Evolutionary conservation across 1,284 basidiomycete species (phyloP).

Genomic region (Pascua guehoae): DNA sequence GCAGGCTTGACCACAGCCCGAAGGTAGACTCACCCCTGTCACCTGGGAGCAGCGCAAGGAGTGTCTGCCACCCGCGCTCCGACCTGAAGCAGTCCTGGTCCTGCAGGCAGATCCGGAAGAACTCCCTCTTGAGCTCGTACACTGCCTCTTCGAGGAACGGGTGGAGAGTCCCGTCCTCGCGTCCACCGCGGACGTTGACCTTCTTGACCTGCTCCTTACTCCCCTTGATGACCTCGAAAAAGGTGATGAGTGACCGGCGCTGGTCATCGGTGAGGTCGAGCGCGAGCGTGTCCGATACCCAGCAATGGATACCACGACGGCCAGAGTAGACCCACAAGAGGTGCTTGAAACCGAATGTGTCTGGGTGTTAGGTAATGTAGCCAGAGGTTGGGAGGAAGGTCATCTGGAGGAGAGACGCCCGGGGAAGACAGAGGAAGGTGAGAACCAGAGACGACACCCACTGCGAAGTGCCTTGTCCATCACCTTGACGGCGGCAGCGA

Average conservation of each 20-base stretch:
- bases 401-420: no score
- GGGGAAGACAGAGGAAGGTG: no score
- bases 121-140: conserved; percentile 57
- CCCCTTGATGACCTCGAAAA: conserved; percentile 80
- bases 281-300: conserved; percentile 89
- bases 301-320: conserved; percentile 94
- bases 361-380: conserved; percentile 29
- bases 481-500: conserved; percentile 85
- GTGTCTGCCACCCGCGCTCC: conserved; percentile 66
- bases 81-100: conserved; percentile 84
- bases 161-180: conserved; percentile 58
- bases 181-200: conserved; percentile 61
- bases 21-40: conserved; percentile 52
- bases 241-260: conserved; percentile 77
- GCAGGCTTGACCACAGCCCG: background rate
- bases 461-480: conserved; percentile 74
- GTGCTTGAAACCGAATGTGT: conserved; percentile 71
- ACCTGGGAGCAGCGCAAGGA: conserved; percentile 69
- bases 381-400: no score
- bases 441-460: conserved; percentile 18
- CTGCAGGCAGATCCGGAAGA: conserved; percentile 66
- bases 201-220: conserved; percentile 80
- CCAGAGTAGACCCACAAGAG: conserved; percentile 99
- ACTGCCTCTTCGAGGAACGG: conserved; percentile 62
- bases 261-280: conserved; percentile 88